Conservation (phyloP, 2,329 filamentous ascomycete genomes). For the Fusarium coffeatum region DNA sequence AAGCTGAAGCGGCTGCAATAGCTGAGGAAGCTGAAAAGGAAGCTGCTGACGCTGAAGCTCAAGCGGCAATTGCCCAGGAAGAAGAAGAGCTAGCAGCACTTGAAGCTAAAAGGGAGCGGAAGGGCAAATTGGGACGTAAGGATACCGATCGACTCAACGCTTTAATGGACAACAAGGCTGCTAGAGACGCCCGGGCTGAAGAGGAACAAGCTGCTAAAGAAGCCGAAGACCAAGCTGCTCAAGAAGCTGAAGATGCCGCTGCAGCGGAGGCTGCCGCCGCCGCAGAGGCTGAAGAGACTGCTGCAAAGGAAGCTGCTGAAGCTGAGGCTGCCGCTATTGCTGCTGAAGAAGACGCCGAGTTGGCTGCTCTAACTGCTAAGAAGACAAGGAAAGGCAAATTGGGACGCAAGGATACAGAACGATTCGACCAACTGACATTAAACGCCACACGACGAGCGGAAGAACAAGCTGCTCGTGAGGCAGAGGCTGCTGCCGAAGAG, state of each 20-base stretch:
- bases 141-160: conserved; percentile 36
- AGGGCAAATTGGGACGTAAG: conserved; percentile 42
- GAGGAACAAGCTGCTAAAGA: conserved; percentile 49
- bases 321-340: conserved; percentile 41
- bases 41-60: conserved; percentile 28
- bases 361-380: conserved; percentile 54
- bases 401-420: conserved; percentile 43
- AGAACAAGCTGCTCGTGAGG: conserved; percentile 33
- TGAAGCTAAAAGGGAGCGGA: conserved; percentile 38
- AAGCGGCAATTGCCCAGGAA: conserved; percentile 25
- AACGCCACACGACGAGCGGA: conserved; percentile 36
- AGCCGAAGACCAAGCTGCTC: conserved; percentile 45
- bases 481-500: conserved; percentile 33
- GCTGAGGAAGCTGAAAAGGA: conserved; percentile 34
- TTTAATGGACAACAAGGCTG: conserved; percentile 34
- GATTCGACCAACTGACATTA: conserved; percentile 29
- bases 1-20: conserved; percentile 21
- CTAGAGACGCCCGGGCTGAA: conserved; percentile 44
- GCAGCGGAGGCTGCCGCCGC: conserved; percentile 34
- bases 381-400: conserved; percentile 52
- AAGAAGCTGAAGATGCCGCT: conserved; percentile 45
- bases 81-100: conserved; percentile 39
- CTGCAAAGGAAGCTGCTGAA: conserved; percentile 38
- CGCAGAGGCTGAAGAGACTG: conserved; percentile 35
- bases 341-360: conserved; percentile 53